Evolutionary conservation across 192 early-diverging fungal species (phyloP), one percentile per base, ranked within the genome.

Genomic region (Mortierella alpina): DNA sequence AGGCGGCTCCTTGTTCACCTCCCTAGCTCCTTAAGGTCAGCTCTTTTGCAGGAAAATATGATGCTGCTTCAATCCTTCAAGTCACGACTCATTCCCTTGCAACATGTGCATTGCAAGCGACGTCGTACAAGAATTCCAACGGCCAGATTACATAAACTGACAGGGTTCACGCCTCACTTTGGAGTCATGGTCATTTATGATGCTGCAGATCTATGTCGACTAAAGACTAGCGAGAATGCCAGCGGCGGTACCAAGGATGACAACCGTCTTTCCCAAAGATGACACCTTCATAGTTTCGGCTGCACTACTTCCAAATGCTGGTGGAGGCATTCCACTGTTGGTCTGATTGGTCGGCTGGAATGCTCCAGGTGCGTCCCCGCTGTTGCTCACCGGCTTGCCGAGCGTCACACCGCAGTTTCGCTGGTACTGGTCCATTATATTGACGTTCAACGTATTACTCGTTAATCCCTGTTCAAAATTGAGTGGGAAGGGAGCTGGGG

Each of bases 291-390:
- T 40, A 39, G 45, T 5, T 4, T 13, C 69, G 4, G 59, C 40
- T 23, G 53, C 54, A 49, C 31, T 48, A 18, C 17, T 59, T 15
- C 56, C 67, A 17, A 66, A 15, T 18, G 39, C 46, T 49, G 51
- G 49, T 3, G 31, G 31, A 58, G 66, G 54, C 66, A 17, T 68
- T 4, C 18, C 23, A 14, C 10, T 31, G 42, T 68, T 39, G 3
- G 61, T 65, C 62, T 58, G 10, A 45, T 65, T 65, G 8, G 62
- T 65, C 9, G 70, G 70, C 44, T 63, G 52, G 47, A 72, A 72
- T 15, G 31, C 40, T 44, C 70, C 70, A 11, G 46, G 62, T 23
- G 57, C 57, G 57, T 22, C 41, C 7, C 57, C 31, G 39, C 41
- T 59, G 7, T 40, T 17, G 46, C 31, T 49, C 10, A 40, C 11